Conservation (phyloP, 2,329 filamentous ascomycete species). For the Arthrobotrys sinensis region DNA sequence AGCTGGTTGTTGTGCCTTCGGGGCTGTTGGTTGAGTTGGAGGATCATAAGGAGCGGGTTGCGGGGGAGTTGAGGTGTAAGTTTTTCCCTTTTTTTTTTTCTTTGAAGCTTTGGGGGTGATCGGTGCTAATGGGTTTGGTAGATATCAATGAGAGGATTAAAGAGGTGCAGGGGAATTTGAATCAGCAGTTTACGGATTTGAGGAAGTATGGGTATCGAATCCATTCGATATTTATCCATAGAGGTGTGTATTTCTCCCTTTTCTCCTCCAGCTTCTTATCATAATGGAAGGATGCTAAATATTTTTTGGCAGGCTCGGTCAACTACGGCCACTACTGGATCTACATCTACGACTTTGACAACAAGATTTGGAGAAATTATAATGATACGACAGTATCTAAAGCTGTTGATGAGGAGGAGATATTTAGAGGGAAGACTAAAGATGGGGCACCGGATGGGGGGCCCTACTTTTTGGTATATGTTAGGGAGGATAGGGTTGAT, state of each 20-base stretch:
- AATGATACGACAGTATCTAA: slow-evolving; percentile 88
- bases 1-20: slow-evolving; percentile 68
- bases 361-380: slow-evolving; percentile 88
- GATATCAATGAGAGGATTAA: slow-evolving; percentile 70
- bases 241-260: slow-evolving; percentile 71
- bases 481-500: slow-evolving; percentile 75
- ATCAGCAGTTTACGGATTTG: slow-evolving; percentile 76
- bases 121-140: slow-evolving; percentile 21
- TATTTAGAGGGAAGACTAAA: slow-evolving; percentile 72
- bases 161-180: slow-evolving; percentile 70
- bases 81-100: background rate
- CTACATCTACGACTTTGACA: slow-evolving; percentile 91
- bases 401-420: slow-evolving; percentile 75
- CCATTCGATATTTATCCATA: slow-evolving; percentile 94
- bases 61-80: slow-evolving; percentile 68
- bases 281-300: background rate
- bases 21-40: slow-evolving; percentile 68
- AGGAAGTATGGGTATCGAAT: slow-evolving; percentile 81
- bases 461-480: slow-evolving; percentile 86
- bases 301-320: slow-evolving; percentile 69
- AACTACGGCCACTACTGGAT: slow-evolving; percentile 94
- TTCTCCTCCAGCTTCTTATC: background rate
- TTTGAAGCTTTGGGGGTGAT: background rate
- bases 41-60: slow-evolving; percentile 69
- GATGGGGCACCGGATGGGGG: slow-evolving; percentile 72